Percentiles rank a stretch among this genome's conserved stretches.
Evolutionary conservation across 176 grass and related monocot species (phyloP).

Genomic region (Coix lacrymajobi): DNA sequence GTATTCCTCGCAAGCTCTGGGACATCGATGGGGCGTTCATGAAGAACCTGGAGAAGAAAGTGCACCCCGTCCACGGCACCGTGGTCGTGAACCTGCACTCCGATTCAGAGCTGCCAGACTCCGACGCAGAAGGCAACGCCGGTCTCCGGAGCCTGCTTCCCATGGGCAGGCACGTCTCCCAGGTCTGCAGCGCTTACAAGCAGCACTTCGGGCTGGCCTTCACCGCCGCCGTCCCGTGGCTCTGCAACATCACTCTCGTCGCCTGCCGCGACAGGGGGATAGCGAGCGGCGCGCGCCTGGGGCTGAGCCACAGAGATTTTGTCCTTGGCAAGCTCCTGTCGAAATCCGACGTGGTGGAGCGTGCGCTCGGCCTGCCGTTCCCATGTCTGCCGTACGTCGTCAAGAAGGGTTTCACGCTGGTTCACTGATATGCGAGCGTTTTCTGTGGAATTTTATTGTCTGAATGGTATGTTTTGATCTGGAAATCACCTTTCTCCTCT

Average conservation of each 20-base stretch:
- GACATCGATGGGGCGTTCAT: constrained; percentile 59
- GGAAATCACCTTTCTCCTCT: background rate
- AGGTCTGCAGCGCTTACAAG: constrained; percentile 70
- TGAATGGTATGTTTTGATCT: background rate
- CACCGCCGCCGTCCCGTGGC: constrained; percentile 46
- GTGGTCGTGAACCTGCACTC: constrained; percentile 91
- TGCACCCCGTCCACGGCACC: constrained; percentile 68
- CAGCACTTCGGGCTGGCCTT: constrained; percentile 69
- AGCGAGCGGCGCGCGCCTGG: background rate
- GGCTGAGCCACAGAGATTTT: constrained; percentile 23
- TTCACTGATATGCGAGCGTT: constrained; percentile 28
- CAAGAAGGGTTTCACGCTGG: constrained; percentile 56
- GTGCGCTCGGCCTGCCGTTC: constrained; percentile 48
- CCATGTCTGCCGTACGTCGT: constrained; percentile 66
- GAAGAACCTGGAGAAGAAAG: constrained; percentile 51
- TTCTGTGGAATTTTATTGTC: background rate
- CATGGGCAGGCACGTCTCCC: constrained; percentile 49
- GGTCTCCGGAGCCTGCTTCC: constrained; percentile 34
- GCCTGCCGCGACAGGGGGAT: constrained; percentile 42
- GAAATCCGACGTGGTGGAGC: constrained; percentile 48
- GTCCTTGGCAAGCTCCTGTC: constrained; percentile 62
- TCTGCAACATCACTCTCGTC: constrained; percentile 85
- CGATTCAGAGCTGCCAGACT: constrained; percentile 29
- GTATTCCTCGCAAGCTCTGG: constrained; percentile 81
- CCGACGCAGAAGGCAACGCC: background rate